Base-by-base conservation (phyloP, 2,329 filamentous ascomycete species). In the Penicillium psychrosexuale region DNA sequence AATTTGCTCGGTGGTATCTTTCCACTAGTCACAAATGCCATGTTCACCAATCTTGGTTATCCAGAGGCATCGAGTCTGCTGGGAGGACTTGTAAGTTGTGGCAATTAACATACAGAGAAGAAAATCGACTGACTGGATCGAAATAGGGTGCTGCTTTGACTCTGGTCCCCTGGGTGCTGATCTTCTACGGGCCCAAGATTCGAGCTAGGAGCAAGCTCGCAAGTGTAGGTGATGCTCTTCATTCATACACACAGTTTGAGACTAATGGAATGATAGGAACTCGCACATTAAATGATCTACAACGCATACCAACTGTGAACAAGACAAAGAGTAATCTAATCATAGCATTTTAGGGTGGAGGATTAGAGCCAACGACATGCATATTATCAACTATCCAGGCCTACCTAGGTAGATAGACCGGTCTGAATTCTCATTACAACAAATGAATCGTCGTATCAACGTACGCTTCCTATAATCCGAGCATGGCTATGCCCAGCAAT, bases 1-100 rank as follows among this genome's bases (percentile, higher is more conserved):
- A 97, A 96, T 69, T 78, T 96, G 2, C 76, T 96, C 0, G 91
- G 87, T 8, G 92, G 91, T 2, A 74, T 85, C 0, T 96, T 97
- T 60, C 91, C 91, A 0, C 77, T 96, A 1, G 82, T 95, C 13
- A 90, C 90, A 0, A 77, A 78, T 2, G 78, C 84, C 46, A 82
- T 97, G 80, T 96, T 94, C 66, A 79, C 74, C 1, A 84, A 84
- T 8, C 75, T 97, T 39, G 88, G 88, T 0, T 86, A 87, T 63
- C 82, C 82, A 7, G 84, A 81, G 1, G 91, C 90, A 0, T 89
- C 87, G 3, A 89, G 84, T 58, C 69, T 96, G 43, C 75, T 97
- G 7, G 92, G 91, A 5, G 88, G 85, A 0, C 83, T 96, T 57
- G 87, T 84, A 11, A 73, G 72, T 64, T 48, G 8, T 13, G 5